Percentiles rank a stretch among this genome's conserved stretches.
These are phyloP conservation scores for Entelexis sorbosivorans DNA, from an alignment of 1,139 yeast species.

Conservation along the genomic window DNA sequence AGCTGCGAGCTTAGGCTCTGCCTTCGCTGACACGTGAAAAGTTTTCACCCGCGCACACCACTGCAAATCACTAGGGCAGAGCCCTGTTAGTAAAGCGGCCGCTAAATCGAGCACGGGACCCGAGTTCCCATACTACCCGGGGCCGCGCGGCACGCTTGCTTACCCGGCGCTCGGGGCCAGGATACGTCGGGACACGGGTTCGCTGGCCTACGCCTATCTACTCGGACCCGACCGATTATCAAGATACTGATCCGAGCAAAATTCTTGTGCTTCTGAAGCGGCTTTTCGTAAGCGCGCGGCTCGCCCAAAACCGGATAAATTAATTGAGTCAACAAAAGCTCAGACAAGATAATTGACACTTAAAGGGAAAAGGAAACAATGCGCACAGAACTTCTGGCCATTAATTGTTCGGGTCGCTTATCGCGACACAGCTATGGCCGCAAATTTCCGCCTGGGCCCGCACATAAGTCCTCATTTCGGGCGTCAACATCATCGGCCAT, in stretches of 20 bases:
- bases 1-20: background rate
- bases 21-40: background rate
- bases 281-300: background rate
- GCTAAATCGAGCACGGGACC: too few species aligned
- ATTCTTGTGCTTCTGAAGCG: background rate
- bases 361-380: too few species aligned
- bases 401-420: background rate
- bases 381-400: too few species aligned
- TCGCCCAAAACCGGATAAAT: background rate
- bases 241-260: too few species aligned
- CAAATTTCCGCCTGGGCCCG: background rate
- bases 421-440: background rate
- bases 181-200: background rate
- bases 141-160: background rate
- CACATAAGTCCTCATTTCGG: background rate
- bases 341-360: too few species aligned
- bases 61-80: background rate
- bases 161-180: background rate
- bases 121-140: too few species aligned
- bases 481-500: background rate
- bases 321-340: background rate
- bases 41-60: background rate
- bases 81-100: background rate
- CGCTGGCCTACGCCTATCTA: background rate
- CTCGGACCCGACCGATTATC: background rate